A percentile compares a stretch with the other conserved stretches of the same genome.
phyloP scores from a whole-genome alignment of 352 stramenopile genomes.

The Aphanomyces stellatus region DNA sequence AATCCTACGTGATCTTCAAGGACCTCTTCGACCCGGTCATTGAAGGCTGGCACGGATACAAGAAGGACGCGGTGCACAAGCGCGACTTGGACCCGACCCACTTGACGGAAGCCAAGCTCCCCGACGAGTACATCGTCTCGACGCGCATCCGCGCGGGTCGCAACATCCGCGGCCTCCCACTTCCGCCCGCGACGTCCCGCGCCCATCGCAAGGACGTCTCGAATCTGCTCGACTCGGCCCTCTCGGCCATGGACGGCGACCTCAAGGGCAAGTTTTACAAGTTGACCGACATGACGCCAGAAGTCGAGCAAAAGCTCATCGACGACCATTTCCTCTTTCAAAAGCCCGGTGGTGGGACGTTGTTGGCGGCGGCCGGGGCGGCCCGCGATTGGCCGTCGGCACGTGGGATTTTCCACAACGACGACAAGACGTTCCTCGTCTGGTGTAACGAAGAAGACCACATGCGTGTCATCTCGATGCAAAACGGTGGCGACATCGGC shows the following conservation, averaged over 20 bases:
- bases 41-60: constrained; percentile 72
- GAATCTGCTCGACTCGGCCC: constrained; percentile 58
- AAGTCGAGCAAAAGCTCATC: constrained; percentile 81
- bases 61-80: constrained; percentile 44
- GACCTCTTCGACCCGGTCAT: constrained; percentile 73
- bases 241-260: constrained; percentile 55
- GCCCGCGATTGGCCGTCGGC: constrained; percentile 82
- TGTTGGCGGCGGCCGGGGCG: constrained; percentile 62
- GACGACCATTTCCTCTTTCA: constrained; percentile 84
- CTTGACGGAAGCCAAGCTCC: constrained; percentile 39
- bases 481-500: constrained; percentile 76
- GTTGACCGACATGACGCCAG: constrained; percentile 75
- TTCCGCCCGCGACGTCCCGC: constrained; percentile 67
- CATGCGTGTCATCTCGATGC: constrained; percentile 71
- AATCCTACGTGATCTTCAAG: constrained; percentile 76
- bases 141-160: constrained; percentile 82
- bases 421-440: constrained; percentile 74
- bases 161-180: constrained; percentile 70
- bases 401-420: constrained; percentile 85
- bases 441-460: constrained; percentile 79
- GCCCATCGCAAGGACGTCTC: constrained; percentile 59
- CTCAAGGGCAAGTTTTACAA: constrained; percentile 69
- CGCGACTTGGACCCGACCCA: constrained; percentile 71
- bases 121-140: constrained; percentile 80
- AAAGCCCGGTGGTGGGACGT: constrained; percentile 69